Conservation (phyloP, 202 grass and related monocot species). For the Hordeum pubiflorum region DNA sequence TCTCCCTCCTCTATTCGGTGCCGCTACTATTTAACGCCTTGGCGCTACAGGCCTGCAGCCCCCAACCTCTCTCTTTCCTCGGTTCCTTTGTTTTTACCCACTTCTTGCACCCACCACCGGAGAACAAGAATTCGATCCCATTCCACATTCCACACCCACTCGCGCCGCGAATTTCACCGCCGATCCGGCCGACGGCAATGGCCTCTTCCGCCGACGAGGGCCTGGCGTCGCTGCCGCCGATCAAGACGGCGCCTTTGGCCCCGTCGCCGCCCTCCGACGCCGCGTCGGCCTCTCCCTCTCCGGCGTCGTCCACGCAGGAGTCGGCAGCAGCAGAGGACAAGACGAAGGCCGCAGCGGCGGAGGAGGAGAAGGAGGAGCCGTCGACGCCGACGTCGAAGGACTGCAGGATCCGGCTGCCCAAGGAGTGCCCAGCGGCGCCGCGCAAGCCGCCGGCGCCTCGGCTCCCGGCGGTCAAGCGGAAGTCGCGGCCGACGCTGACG, state of each 20-base stretch:
- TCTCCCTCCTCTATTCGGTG: not conserved
- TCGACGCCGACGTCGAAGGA: conserved; percentile 58
- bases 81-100: not conserved
- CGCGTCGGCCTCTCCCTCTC: not conserved
- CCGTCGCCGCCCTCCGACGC: not conserved
- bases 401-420: conserved; percentile 31
- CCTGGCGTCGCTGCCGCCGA: conserved; percentile 39
- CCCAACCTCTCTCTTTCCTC: conserved; percentile 13
- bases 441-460: conserved; percentile 37
- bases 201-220: conserved; percentile 22
- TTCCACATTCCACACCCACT: not conserved
- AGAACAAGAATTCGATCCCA: conserved; percentile 27
- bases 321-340: not conserved
- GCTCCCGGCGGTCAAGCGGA: conserved; percentile 22
- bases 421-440: conserved; percentile 53
- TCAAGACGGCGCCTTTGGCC: conserved; percentile 38
- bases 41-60: conserved; percentile 37
- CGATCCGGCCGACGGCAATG: conserved; percentile 27
- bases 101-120: conserved; percentile 2
- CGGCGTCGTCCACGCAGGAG: not conserved
- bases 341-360: not conserved
- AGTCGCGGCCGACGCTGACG: conserved; percentile 9
- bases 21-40: conserved; percentile 47
- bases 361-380: not conserved
- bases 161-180: not conserved